A percentile compares a stretch with the other conserved stretches of the same genome.
phyloP scores from a whole-genome alignment of 345 rosid genomes.

The Salix purpurea region DNA sequence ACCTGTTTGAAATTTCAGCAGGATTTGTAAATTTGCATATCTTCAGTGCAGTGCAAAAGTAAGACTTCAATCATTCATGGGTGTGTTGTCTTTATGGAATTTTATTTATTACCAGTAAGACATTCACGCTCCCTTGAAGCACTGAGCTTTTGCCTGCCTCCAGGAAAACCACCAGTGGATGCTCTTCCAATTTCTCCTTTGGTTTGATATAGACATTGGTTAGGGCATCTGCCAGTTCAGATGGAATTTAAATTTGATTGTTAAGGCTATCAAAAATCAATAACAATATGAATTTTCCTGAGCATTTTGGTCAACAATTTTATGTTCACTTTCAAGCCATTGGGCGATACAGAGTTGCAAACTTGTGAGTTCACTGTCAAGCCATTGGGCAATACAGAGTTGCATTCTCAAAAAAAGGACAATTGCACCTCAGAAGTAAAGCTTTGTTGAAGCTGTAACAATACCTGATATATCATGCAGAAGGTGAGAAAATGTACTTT shows the following conservation, averaged over 20 bases:
- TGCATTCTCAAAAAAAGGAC: not conserved
- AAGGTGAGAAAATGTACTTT: conserved; percentile 61
- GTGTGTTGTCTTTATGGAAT: not conserved
- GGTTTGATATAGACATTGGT: conserved; percentile 39
- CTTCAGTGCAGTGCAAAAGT: conserved; percentile 1
- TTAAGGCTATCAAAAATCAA: not conserved
- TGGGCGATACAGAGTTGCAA: not conserved
- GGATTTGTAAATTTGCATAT: not conserved
- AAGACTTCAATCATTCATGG: conserved; percentile 1
- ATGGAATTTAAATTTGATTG: not conserved
- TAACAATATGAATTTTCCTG: not conserved
- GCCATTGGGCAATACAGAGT: not conserved
- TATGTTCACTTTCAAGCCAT: not conserved
- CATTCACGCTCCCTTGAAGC: conserved; percentile 82
- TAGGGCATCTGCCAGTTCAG: conserved; percentile 58
- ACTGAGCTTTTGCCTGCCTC: conserved; percentile 70
- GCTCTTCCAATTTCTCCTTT: conserved; percentile 59
- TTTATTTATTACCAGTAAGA: conserved; percentile 56
- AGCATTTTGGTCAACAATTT: conserved; percentile 9
- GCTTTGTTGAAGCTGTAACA: not conserved
- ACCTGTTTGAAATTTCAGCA: not conserved
- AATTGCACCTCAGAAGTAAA: not conserved
- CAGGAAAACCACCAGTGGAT: conserved; percentile 54
- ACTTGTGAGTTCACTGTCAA: not conserved
- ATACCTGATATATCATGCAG: conserved; percentile 78